These are phyloP conservation scores for Thamnidium elegans DNA, from an alignment of 192 early-diverging fungal species.

Conservation along the genomic window DNA sequence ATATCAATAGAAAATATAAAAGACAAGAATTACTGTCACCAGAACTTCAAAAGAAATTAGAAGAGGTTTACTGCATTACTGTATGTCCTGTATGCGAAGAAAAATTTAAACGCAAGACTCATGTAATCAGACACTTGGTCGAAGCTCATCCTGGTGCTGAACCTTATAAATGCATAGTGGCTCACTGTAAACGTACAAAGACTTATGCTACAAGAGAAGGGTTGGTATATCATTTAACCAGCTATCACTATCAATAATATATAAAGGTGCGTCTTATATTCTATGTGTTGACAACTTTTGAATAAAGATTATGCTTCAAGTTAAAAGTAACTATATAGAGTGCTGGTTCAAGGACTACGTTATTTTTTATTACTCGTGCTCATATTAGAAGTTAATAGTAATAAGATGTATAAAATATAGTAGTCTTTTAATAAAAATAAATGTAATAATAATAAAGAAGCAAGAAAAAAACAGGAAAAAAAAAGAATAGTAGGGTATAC, in stretches of 20 bases:
- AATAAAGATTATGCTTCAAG: too few relatives aligned
- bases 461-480: too few relatives aligned
- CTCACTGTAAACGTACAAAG: slow-evolving; percentile 25
- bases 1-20: neutral
- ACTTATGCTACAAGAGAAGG: slow-evolving; percentile 35
- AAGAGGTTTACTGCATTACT: slow-evolving; percentile 17
- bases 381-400: too few relatives aligned
- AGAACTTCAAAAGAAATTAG: slow-evolving; percentile 7
- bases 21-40: slow-evolving; percentile 1
- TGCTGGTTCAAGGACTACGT: too few relatives aligned
- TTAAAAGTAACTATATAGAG: too few relatives aligned
- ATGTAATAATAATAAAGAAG: too few relatives aligned
- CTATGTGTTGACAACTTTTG: neutral
- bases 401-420: too few relatives aligned
- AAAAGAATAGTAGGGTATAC: too few relatives aligned
- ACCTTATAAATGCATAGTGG: slow-evolving; percentile 27
- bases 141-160: slow-evolving; percentile 28
- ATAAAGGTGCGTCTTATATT: neutral
- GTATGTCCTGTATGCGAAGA: slow-evolving; percentile 29
- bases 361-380: too few relatives aligned
- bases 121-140: slow-evolving; percentile 30
- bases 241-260: slow-evolving; percentile 10
- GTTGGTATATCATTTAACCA: slow-evolving; percentile 32
- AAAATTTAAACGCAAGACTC: slow-evolving; percentile 28
- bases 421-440: too few relatives aligned